Evolutionary conservation across 352 stramenopile species (phyloP).

Genomic region (Vaucheria bursata): DNA sequence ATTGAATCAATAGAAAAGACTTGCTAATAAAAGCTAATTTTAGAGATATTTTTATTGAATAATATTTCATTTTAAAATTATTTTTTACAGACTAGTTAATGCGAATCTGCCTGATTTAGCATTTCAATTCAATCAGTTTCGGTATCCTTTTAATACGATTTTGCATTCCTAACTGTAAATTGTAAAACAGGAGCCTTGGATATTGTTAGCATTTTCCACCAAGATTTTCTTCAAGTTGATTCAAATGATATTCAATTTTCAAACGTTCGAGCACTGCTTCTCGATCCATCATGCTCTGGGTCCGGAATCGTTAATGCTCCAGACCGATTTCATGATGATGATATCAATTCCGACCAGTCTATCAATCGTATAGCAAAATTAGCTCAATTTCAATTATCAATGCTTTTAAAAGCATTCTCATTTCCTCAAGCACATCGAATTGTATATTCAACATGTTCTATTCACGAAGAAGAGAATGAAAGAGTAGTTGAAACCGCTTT

Average conservation of each 20-base stretch:
- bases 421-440: conserved; percentile 73
- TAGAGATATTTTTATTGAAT: too few relatives aligned
- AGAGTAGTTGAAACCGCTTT: conserved; percentile 72
- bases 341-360: neutral
- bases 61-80: too few relatives aligned
- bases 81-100: too few relatives aligned
- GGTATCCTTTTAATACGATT: too few relatives aligned
- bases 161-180: too few relatives aligned
- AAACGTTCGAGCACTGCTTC: conserved; percentile 59
- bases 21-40: too few relatives aligned
- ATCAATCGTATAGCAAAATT: conserved; percentile 63
- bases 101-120: too few relatives aligned
- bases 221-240: conserved; percentile 76
- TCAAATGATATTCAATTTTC: conserved; percentile 56
- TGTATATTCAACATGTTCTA: conserved; percentile 82
- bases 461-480: conserved; percentile 80
- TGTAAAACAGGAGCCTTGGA: too few relatives aligned
- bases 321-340: conserved; percentile 70
- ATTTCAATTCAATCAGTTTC: too few relatives aligned
- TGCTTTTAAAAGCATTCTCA: conserved; percentile 72
- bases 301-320: conserved; percentile 80
- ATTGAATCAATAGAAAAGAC: too few relatives aligned
- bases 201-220: conserved; percentile 56
- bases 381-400: conserved; percentile 75
- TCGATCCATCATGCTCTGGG: conserved; percentile 81